Evolutionary conservation across 2,329 filamentous ascomycete species (phyloP), one percentile per base, ranked within the genome.

Genomic region (Cercospora sojina): DNA sequence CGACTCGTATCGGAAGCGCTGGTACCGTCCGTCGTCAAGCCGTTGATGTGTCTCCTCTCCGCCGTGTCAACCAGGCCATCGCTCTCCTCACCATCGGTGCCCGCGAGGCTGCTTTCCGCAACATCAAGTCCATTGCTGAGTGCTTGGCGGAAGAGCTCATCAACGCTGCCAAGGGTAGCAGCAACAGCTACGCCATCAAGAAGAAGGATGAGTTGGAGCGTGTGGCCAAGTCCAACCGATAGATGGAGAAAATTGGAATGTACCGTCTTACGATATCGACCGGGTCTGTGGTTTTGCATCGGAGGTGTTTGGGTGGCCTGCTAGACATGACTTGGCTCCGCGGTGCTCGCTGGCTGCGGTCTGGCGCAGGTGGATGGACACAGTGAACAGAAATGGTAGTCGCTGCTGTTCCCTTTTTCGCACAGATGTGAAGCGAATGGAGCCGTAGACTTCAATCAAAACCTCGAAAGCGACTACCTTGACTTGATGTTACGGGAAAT

Each of bases 141-240:
- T 98, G 95, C 88, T 87, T 99, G 79, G 95, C 95, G 82, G 96
- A 99, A 87, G 95, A 99, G 90, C 89, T 99, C 83, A 98, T 99
- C 91, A 99, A 99, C 89, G 96, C 96, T 82, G 96, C 96, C 84
- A 99, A 99, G 92, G 95, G 95, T 81, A 96, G 91, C 90, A 96
- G 91, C 87, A 99, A 99, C 93, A 97, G 93, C 77, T 99, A 98
- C 84, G 95, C 96, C 80, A 99, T 99, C 90, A 99, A 99, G 93
- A 99, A 99, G 93, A 99, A 99, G 94, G 95, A 99, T 85, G 96
- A 99, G 91, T 86, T 99, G 87, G 95, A 99, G 91, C 95, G 95
- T 95, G 95, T 99, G 79, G 95, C 95, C 86, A 99, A 99, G 92
- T 92, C 89, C 89, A 99, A 99, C 91, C 92, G 95, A 91, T 99